Evolutionary conservation across 257 asterid species (phyloP), one percentile per base, ranked within the genome.

Genomic region (Verbena officinalis): DNA sequence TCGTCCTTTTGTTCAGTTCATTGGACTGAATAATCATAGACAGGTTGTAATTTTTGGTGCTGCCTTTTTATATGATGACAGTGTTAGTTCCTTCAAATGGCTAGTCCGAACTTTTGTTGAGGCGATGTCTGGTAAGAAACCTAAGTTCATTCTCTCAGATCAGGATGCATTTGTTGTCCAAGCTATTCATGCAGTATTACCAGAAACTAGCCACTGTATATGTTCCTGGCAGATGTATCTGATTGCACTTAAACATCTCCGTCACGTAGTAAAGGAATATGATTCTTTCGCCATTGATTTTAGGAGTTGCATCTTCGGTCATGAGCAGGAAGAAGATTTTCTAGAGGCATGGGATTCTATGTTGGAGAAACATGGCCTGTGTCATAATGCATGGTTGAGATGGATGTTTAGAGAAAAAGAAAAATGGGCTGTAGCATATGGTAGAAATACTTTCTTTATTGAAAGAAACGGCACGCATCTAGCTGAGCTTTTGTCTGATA

Each of bases 331-430:
- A 71, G 86, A 78, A 64, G 85, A 81, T 71, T 78, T 80, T 42
- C 63, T 71, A 56, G 65, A 55, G 21, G 83, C 80, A 7, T 82
- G 89, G 92, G 81, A 72, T 40, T 73, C 53, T 46, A 73, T 85
- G 86, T 68, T 82, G 81, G 82, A 80, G 60, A 79, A 59, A 67
- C 76, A 80, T 69, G 75, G 73, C 48, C 73, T 82, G 65, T 75
- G 67, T 64, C 75, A 83, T 13, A 80, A 85, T 64, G 79, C 78
- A 52, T 85, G 89, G 89, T 64, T 85, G 80, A 80, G 72, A 79
- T 82, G 89, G 84, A 82, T 85, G 90, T 80, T 78, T 57, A 78
- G 79, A 54, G 83, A 82, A 67, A 84, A 77, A 59, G 88, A 82
- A 70, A 85, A 85, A 69, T 82, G 93, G 93, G 80, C 83, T 71